Evolutionary conservation across 495 filamentous ascomycete species (phyloP), one percentile per base, ranked within the genome.

Genomic region (Talaromyces liani): DNA sequence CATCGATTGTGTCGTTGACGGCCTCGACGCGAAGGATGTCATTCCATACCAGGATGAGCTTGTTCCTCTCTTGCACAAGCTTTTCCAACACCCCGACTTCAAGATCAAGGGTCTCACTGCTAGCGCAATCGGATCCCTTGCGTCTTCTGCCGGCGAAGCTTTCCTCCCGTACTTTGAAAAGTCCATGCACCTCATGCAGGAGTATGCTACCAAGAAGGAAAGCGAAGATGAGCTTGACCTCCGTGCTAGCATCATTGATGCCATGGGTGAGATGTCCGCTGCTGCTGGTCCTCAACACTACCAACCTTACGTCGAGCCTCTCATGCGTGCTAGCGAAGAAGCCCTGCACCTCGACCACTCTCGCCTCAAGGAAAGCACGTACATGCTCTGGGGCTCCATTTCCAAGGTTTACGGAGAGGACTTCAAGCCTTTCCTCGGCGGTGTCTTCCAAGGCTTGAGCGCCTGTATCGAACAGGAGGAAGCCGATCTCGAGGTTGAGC

Each of bases 331-430:
- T 20, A 93, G 91, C 63, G 91, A 97, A 75, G 93, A 97, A 73
- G 94, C 88, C 39, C 80, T 98, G 3, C 85, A 94, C 70, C 87
- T 98, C 1, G 93, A 88, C 62, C 92, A 97, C 77, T 88, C 92
- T 9, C 84, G 93, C 59, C 84, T 98, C 57, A 87, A 90, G 71
- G 95, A 98, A 77, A 97, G 92, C 61, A 95, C 91, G 71, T 98
- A 95, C 77, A 92, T 98, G 66, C 84, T 98, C 65, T 98, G 94
- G 92, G 91, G 91, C 68, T 90, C 87, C 25, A 87, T 98, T 74
- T 88, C 94, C 58, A 95, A 93, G 76, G 91, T 98, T 7, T 98
- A 98, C 72, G 85, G 87, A 67, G 92, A 92, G 71, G 87, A 96
- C 39, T 97, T 98, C 71, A 82, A 86, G 54, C 87, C 89, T 14